Evolutionary conservation across 768 basidiomycete species (phyloP), one percentile per base, ranked within the genome.

Genomic region (Hypholoma sublateritium): DNA sequence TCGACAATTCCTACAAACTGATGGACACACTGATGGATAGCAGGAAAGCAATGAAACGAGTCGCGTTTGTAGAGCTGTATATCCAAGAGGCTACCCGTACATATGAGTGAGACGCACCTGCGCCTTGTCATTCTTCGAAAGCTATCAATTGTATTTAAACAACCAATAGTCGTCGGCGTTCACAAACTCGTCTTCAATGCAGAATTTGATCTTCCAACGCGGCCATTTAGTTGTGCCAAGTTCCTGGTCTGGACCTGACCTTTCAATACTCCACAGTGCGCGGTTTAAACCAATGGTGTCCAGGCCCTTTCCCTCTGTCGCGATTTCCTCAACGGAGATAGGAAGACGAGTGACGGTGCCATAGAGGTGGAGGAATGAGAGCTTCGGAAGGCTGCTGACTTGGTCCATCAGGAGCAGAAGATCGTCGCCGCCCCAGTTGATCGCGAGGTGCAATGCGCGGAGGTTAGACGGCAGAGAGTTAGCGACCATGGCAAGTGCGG

Each of bases 181-280:
- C 1, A 61, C 46, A 54, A 78, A 77, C 55, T 77, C 77, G 45
- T 73, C 74, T 43, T 72, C 72, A 7, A 69, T 62, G 53, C 69
- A 71, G 55, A 72, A 77, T 60, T 74, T 76, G 52, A 74, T 70
- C 58, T 64, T 73, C 74, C 75, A 76, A 41, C 74, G 68, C 12
- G 73, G 69, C 72, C 74, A 76, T 53, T 73, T 70, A 22, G 53
- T 62, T 37, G 69, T 63, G 21, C 70, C 57, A 36, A 69, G 55
- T 36, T 69, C 70, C 9, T 7, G 28, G 28, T 32, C 28, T 9
- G 64, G 48, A 53, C 66, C 69, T 54, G 65, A 68, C 57, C 70
- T 70, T 34, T 71, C 68, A 35, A 76, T 66, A 9, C 67, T 63
- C 72, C 73, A 77, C 6, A 78, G 57, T 19, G 69, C 70, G 48